phyloP scores from a whole-genome alignment of 345 rosid genomes.

The Populus nigra region DNA sequence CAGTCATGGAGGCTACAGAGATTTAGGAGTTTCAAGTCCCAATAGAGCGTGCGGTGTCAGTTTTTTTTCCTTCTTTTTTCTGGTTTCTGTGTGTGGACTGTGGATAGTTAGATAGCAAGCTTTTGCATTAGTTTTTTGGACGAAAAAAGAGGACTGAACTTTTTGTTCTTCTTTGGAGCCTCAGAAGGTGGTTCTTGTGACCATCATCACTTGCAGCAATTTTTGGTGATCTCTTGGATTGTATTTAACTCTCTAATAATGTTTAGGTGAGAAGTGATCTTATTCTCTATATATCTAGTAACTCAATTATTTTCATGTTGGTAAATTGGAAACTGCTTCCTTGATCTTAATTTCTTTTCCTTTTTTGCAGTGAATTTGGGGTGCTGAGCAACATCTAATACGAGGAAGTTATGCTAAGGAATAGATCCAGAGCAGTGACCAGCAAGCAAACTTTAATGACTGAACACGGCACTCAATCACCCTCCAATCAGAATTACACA shows the following conservation, averaged over 20 bases:
- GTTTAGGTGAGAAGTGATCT: constrained; percentile 25
- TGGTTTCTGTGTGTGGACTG: not conserved
- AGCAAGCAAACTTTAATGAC: constrained; percentile 63
- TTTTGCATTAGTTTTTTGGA: not conserved
- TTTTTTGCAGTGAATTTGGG: not conserved
- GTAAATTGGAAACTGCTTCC: not conserved
- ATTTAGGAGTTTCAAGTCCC: constrained; percentile 29
- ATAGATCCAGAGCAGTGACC: constrained; percentile 46
- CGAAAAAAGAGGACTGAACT: not conserved
- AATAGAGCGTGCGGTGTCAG: constrained; percentile 3
- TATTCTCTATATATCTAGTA: no score
- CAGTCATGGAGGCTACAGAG: constrained; percentile 46
- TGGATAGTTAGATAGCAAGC: not conserved
- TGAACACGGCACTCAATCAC: constrained; percentile 43
- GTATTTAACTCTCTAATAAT: not conserved
- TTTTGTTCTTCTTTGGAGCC: not conserved
- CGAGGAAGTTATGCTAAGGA: constrained; percentile 42
- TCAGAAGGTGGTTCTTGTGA: not conserved
- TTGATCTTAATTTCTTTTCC: not conserved
- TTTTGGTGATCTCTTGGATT: not conserved
- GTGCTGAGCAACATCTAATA: not conserved
- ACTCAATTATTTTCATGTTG: not conserved
- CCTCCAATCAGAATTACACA: constrained; percentile 28
- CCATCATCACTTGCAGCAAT: constrained; percentile 5
- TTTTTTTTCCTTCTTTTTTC: not conserved